These are phyloP conservation scores for Chalciporus pseudorubinellus DNA, from an alignment of 768 basidiomycete species.

Conservation along the genomic window DNA sequence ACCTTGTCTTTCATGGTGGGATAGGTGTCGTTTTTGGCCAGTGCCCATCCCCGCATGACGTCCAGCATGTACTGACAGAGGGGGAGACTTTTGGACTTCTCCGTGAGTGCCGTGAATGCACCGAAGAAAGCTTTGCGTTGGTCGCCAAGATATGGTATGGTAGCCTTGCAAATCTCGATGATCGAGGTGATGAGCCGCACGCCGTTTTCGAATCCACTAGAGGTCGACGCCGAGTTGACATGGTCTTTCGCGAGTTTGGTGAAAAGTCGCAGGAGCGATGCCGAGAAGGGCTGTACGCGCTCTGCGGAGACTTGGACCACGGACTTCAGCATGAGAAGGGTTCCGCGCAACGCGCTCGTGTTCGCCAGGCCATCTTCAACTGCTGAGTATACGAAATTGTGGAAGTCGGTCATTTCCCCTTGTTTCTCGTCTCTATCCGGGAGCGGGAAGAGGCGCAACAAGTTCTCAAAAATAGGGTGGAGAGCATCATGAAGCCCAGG, in stretches of 20 bases:
- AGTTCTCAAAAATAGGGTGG: slow-evolving; percentile 77
- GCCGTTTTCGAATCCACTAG: slow-evolving; percentile 53
- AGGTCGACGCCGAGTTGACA: slow-evolving; percentile 50
- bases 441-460: slow-evolving; percentile 73
- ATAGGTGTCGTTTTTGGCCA: slow-evolving; percentile 78
- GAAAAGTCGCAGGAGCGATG: slow-evolving; percentile 77
- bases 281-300: slow-evolving; percentile 76
- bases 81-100: slow-evolving; percentile 78
- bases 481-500: slow-evolving; percentile 75
- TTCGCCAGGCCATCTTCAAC: slow-evolving; percentile 80
- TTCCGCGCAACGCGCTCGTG: slow-evolving; percentile 68
- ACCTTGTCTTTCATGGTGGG: slow-evolving; percentile 97
- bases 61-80: slow-evolving; percentile 86
- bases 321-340: slow-evolving; percentile 83
- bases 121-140: slow-evolving; percentile 79
- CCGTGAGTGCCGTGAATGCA: slow-evolving; percentile 76
- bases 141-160: slow-evolving; percentile 82
- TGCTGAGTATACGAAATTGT: slow-evolving; percentile 68
- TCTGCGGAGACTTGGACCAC: slow-evolving; percentile 79
- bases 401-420: slow-evolving; percentile 72
- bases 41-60: slow-evolving; percentile 85
- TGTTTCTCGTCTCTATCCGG: slow-evolving; percentile 75
- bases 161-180: slow-evolving; percentile 80
- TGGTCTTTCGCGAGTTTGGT: slow-evolving; percentile 88
- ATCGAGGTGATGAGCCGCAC: slow-evolving; percentile 72